Base-by-base conservation (phyloP, 148 eudicot species). In the Arctostaphylos glauca region DNA sequence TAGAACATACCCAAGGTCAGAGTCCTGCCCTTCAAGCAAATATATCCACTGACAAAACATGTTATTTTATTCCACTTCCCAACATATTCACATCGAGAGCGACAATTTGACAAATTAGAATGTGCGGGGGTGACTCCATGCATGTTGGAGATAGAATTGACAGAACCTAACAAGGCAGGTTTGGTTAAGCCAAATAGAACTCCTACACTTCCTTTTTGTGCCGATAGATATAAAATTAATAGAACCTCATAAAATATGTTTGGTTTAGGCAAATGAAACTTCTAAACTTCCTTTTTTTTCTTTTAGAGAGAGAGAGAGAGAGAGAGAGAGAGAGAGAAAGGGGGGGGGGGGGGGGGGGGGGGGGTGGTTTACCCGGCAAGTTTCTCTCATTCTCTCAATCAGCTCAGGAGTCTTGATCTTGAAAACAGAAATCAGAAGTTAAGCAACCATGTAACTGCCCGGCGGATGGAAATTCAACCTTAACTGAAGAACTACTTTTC, bases 311-410 rank as follows among this genome's bases (percentile, higher is more conserved):
- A 47, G 49, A 47, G 49, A 47, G 49, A 47, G 49, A 54, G 58
- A 54, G 64, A 21, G 49, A 5, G 50, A 18, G 16, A 12, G 60
- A 38, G 9, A 18, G 16, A 44, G 47, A 80, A 25, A 70, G 76
- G n/a, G 19, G 67, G 48, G 79, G 83, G 60, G 14, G 53, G 50
- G 48, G 74, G 52, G 19, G 78, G 76, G 77, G 81, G 91, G n/a
- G n/a, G n/a, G n/a, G n/a, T n/a, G n/a, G n/a, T n/a, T 90, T 90
- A 96, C 99, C 58, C 87, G 87, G 84, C 94, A 91, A 80, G 95
- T 90, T 89, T 96, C 99, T 83, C 99, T 86, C 98, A 96, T 93
- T 89, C 91, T 94, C 89, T 84, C 89, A 75, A 96, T 96, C 84
- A 87, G 87, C 82, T 92, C 96, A 77, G 93, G 91, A 83, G 94